Percentiles rank a stretch among this genome's conserved stretches.
phyloP scores from a whole-genome alignment of 805 yeast genomes.

The Pichia cabralensis region DNA sequence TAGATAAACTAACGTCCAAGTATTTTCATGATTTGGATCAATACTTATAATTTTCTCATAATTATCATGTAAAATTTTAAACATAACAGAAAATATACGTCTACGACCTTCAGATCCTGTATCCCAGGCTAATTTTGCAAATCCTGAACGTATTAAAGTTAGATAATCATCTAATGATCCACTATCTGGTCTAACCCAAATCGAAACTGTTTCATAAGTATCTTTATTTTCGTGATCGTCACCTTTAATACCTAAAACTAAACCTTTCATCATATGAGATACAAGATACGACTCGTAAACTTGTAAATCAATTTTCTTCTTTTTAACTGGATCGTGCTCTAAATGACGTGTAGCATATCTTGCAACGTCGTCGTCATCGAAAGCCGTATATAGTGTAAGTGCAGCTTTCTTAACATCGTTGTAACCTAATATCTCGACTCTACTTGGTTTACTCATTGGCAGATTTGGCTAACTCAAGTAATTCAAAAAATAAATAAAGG shows the following conservation, averaged over 20 bases:
- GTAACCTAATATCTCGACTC: conserved; percentile 21
- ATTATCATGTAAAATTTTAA: conserved; percentile 41
- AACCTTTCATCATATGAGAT: conserved; percentile 41
- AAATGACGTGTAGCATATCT: conserved; percentile 24
- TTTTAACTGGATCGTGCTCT: conserved; percentile 24
- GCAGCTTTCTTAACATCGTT: conserved; percentile 27
- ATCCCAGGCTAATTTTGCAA: conserved; percentile 39
- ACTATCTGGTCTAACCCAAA: conserved; percentile 41
- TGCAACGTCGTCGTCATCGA: conserved; percentile 28
- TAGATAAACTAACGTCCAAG: conserved; percentile 26
- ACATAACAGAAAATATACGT: conserved; percentile 40
- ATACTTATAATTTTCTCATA: conserved; percentile 32
- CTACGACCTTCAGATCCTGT: conserved; percentile 38
- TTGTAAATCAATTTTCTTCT: conserved; percentile 27
- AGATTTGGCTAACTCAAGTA: too few relatives aligned
- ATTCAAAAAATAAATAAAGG: too few relatives aligned
- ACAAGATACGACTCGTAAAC: conserved; percentile 42
- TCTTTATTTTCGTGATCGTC: conserved; percentile 22
- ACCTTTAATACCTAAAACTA: conserved; percentile 42
- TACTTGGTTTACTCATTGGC: conserved; percentile 5
- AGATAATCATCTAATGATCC: conserved; percentile 36
- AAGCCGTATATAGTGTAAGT: conserved; percentile 24
- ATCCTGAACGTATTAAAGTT: conserved; percentile 43
- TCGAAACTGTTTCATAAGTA: conserved; percentile 42
- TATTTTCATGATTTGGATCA: conserved; percentile 27